Percentiles rank a stretch among this genome's conserved stretches.
phyloP scores from a whole-genome alignment of 1,139 yeast genomes.

The Chernovozyma aurita region DNA sequence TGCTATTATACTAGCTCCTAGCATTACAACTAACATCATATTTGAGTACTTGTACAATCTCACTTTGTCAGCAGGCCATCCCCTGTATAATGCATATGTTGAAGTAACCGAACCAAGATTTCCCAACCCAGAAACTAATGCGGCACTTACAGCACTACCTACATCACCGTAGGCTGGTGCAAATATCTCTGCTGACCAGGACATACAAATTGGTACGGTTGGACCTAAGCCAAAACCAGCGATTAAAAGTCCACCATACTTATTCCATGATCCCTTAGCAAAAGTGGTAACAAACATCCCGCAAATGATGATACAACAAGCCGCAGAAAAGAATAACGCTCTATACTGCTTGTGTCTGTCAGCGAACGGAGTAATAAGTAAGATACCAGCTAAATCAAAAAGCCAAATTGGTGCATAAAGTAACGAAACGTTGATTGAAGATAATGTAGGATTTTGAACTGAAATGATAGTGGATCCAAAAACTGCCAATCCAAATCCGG shows the following conservation, averaged over 20 bases:
- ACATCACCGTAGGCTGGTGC: conserved; percentile 71
- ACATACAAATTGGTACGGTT: conserved; percentile 85
- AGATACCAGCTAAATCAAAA: conserved; percentile 76
- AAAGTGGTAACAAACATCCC: conserved; percentile 76
- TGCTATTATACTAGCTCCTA: conserved; percentile 64
- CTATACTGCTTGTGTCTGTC: conserved; percentile 60
- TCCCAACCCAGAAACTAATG: conserved; percentile 81
- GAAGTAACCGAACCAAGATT: conserved; percentile 83
- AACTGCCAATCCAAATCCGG: conserved; percentile 80
- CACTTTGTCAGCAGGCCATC: conserved; percentile 77
- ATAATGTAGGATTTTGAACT: conserved; percentile 56
- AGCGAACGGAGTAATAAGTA: conserved; percentile 73
- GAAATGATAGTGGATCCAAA: conserved; percentile 81
- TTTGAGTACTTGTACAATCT: conserved; percentile 65
- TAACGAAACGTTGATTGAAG: conserved; percentile 67
- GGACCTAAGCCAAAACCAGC: conserved; percentile 89
- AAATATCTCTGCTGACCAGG: conserved; percentile 80
- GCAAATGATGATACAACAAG: conserved; percentile 62
- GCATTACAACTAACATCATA: conserved; percentile 78
- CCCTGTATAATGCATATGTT: conserved; percentile 77
- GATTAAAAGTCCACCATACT: conserved; percentile 74
- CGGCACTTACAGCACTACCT: conserved; percentile 80
- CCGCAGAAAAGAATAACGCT: conserved; percentile 55
- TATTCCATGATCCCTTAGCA: conserved; percentile 70
- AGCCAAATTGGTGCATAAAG: conserved; percentile 89